Evolutionary conservation across 75 land plant genomes (phyloP).

Genomic region (Sequoia sempervirens): DNA sequence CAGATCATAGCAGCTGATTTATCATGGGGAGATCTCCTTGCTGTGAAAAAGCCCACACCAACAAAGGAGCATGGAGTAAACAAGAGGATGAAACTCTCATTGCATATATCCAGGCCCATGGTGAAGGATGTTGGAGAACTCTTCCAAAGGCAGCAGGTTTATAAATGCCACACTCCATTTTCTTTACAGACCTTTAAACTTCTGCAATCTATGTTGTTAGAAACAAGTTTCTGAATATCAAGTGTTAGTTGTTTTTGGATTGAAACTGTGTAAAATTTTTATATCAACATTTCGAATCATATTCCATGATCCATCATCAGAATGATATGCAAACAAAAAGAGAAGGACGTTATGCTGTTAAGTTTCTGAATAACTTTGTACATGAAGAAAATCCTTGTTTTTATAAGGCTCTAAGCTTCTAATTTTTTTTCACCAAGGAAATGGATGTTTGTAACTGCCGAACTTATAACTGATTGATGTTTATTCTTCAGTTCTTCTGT

Average conservation of each 20-base stretch:
- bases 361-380: not conserved
- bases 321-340: too few species aligned
- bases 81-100: slow-evolving; percentile 18
- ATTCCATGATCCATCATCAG: too few species aligned
- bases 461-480: too few species aligned
- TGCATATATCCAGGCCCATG: slow-evolving; percentile 19
- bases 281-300: too few species aligned
- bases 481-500: too few species aligned
- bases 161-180: not conserved
- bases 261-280: too few species aligned
- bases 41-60: slow-evolving; percentile 22
- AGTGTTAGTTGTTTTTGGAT: too few species aligned
- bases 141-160: slow-evolving; percentile 22
- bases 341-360: too few species aligned
- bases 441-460: too few species aligned
- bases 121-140: slow-evolving; percentile 22
- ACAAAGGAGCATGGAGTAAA: slow-evolving; percentile 24
- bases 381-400: not conserved
- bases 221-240: too few species aligned
- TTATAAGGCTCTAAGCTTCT: not conserved
- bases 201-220: too few species aligned
- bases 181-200: not conserved
- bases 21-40: slow-evolving; percentile 21
- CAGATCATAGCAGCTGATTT: not conserved
- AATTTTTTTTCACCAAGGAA: too few species aligned